Base-by-base conservation (phyloP, 2,329 filamentous ascomycete genomes). In the Bipolaris oryzae region DNA sequence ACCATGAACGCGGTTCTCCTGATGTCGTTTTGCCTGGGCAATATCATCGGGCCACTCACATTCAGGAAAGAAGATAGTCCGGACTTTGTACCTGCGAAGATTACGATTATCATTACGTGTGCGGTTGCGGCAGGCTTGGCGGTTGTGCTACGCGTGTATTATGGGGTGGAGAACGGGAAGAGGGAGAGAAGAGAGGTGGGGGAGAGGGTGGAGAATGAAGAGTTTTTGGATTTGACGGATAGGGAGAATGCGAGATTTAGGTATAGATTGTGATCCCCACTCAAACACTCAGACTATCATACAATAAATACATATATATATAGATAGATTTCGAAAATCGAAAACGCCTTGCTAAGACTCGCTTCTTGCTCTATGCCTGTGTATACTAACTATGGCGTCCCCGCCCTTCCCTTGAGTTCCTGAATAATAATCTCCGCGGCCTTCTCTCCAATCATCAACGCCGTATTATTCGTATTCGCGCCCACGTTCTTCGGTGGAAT, bases 1-100 rank as follows among this genome's bases (percentile, higher is more conserved):
- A 82, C 87, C 23, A 85, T 85, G n/a, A 86, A 85, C 25, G 71
- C 65, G 6, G 71, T 75, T 0, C 58, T 77, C 7, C 76, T 76
- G 54, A 71, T 76, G 60, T 80, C 79, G 0, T 85, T 76, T 48
- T 77, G 72, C 34, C 41, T 74, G 0, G 74, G 74, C 1, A 80
- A 80, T 46, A 77, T 80, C 46, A 72, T 79, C 4, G 77, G 70
- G 0, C 78, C 79, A 0, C 71, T 77, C 47, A 78, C 78, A 20
- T 81, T 80, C 65, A 69, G 72, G 28, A 51, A 73, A 0, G 52
- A 62, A 0, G 73, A 79, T 43, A 69, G 72, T 0, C 77, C 72
- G 0, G 54, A 67, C 0, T 79, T 78, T 55, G 52, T 67, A 1
- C 67, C 76, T 1, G 76, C 84, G 11, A 83, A 86, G 68, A 82